Conservation (phyloP, 1,284 basidiomycete genomes). For the Cryptococcus hybrid region DNA sequence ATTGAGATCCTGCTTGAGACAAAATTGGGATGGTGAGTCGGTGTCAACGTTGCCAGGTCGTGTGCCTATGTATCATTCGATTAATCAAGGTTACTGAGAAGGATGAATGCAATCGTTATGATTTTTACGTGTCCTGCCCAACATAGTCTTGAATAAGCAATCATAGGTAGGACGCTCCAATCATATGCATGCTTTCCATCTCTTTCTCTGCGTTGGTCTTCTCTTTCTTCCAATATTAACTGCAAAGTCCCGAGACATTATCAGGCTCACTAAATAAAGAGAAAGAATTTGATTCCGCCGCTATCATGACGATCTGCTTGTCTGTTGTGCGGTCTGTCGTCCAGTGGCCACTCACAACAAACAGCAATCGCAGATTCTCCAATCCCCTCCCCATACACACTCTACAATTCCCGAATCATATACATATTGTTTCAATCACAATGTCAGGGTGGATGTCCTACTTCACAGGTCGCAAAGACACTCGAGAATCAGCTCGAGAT, state of each 20-base stretch:
- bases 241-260: background rate
- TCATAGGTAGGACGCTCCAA: no score
- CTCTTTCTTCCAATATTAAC: no score
- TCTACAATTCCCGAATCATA: background rate
- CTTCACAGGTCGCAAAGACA: conserved; percentile 64
- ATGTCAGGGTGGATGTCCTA: conserved; percentile 83
- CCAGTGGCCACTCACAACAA: conserved; percentile 1
- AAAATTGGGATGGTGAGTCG: no score
- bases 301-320: background rate
- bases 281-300: background rate
- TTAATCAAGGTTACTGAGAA: no score
- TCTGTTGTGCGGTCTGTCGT: background rate
- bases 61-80: no score
- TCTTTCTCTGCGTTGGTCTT: no score
- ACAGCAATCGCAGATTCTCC: background rate
- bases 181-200: no score
- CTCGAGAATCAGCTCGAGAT: conserved; percentile 74
- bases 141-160: no score
- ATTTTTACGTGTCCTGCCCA: no score
- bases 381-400: background rate
- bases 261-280: background rate
- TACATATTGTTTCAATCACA: conserved; percentile 47
- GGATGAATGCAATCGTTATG: no score
- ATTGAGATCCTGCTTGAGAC: no score
- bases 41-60: no score